Evolutionary conservation across 495 filamentous ascomycete genomes (phyloP), one percentile per base, ranked within the genome.

Genomic region (Penicillium macrosclerotiorum): DNA sequence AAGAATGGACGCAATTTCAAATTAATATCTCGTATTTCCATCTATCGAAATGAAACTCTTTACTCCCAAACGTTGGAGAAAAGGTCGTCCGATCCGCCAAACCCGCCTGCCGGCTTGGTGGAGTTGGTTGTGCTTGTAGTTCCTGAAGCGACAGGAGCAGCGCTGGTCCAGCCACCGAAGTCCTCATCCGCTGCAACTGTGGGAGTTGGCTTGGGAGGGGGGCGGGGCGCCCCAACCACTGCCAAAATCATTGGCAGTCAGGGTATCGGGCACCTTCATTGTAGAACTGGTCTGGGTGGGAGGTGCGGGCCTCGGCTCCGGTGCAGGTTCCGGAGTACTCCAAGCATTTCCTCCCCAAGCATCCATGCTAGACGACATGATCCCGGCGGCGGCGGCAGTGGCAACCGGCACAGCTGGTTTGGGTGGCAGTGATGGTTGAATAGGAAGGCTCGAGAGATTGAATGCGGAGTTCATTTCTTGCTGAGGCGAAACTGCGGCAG

Each of bases 41-140:
- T 49, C 50, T 31, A 39, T 8, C 33, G 26, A 51, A 47, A 39
- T 24, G 45, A 39, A 44, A 41, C 5, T 27, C 26, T 43, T 45
- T 71, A 94, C 67, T 88, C 76, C 90, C 90, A 96, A 47, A 96
- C 90, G 69, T 96, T 96, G 30, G 86, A 90, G 64, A 95, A 96
- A 57, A 96, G 65, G 72, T 96, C 90, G 53, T 96, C 90, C 42
- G 72, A 72, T 9, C 75, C 80, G 3, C 80, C 82, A 67, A 88
- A 85, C 43, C 84, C 85, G 55, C 75, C 76, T 26, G 68, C 71
- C 42, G 76, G 69, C 61, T 80, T 80, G 40, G 59, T 45, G 36
- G 70, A 46, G 38, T 51, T 59, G 43, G 54, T 63, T 13, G 57
- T 47, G 6, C n/a, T n/a, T n/a, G 51, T 55, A 24, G 53, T 60